Evolutionary conservation across 2,329 filamentous ascomycete genomes (phyloP), one percentile per base, ranked within the genome.

Genomic region (Leptodontidium sp.): DNA sequence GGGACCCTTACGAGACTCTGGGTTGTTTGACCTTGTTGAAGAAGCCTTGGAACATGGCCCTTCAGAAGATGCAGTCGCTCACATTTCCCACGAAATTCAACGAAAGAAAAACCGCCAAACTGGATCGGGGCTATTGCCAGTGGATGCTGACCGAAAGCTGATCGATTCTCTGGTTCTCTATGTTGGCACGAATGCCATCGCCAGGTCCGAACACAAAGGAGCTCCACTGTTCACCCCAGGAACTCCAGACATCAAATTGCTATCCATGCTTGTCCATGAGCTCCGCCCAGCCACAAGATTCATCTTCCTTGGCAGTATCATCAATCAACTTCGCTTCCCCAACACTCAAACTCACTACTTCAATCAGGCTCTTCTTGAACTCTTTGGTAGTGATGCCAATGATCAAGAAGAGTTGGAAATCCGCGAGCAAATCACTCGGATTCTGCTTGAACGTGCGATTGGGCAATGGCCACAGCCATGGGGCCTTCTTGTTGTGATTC

Each of bases 331-430:
- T 61, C 92, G 96, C 70, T 97, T 91, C 79, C 93, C 94, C 12
- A 97, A 94, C 77, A 90, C 90, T 61, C 90, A 97, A 77, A 99
- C 96, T 14, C 91, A 94, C 77, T 99, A 96, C 82, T 99, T 97
- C 82, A 94, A 90, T 78, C 93, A 94, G 76, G 87, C 91, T 15
- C 84, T 98, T 53, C 85, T 98, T 59, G 90, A 97, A 74, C 85
- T 98, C 49, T 98, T 98, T 80, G 93, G 90, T 24, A 88, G 88
- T 71, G 92, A 96, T 82, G 83, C 86, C 77, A 86, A 81, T 78
- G 90, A 91, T 74, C 89, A 91, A 17, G 92, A 96, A 77, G 93
- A 95, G 75, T 86, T 86, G 1, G 91, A 94, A 71, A 90, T 98
- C 59, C 92, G 95, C 45, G 92, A 98, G 82, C 93, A 97, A 79